These are phyloP conservation scores for Azolla pinnata DNA, from an alignment of 75 land plant species.

Conservation along the genomic window DNA sequence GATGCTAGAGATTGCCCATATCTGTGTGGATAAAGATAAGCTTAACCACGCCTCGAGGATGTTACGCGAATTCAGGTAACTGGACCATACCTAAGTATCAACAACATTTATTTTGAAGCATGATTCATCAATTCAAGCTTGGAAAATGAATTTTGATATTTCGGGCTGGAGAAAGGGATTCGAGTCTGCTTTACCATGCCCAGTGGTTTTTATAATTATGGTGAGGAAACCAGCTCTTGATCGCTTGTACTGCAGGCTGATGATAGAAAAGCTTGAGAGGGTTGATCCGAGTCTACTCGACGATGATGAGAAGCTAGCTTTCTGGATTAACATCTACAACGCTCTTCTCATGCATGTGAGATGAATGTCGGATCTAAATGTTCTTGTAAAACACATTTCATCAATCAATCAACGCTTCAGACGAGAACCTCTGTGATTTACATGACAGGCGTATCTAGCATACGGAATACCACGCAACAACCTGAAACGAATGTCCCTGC, in stretches of 20 bases:
- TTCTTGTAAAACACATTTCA: too few species aligned
- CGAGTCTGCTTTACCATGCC: neutral
- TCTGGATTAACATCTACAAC: conserved; percentile 94
- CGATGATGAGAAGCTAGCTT: conserved; percentile 61
- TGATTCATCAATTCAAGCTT: too few species aligned
- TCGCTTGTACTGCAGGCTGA: conserved; percentile 32
- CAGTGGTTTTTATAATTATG: conserved; percentile 2
- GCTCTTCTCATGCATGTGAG: conserved; percentile 88
- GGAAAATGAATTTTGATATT: too few species aligned
- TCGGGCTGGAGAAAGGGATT: too few species aligned
- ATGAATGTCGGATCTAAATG: neutral
- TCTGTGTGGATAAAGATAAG: conserved; percentile 55
- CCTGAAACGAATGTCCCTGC: conserved; percentile 59
- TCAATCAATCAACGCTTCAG: neutral
- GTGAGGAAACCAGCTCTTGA: neutral
- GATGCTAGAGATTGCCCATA: conserved; percentile 65
- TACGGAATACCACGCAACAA: conserved; percentile 63
- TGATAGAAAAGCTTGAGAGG: conserved; percentile 70
- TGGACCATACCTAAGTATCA: neutral
- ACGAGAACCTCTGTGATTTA: conserved; percentile 2
- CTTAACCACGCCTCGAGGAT: conserved; percentile 41
- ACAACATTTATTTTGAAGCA: too few species aligned
- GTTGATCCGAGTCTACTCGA: conserved; percentile 57
- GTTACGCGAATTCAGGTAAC: conserved; percentile 57
- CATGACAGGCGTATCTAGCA: conserved; percentile 72